Evolutionary conservation across 768 basidiomycete species (phyloP).

Genomic region (Rhizopogon vesiculosus): DNA sequence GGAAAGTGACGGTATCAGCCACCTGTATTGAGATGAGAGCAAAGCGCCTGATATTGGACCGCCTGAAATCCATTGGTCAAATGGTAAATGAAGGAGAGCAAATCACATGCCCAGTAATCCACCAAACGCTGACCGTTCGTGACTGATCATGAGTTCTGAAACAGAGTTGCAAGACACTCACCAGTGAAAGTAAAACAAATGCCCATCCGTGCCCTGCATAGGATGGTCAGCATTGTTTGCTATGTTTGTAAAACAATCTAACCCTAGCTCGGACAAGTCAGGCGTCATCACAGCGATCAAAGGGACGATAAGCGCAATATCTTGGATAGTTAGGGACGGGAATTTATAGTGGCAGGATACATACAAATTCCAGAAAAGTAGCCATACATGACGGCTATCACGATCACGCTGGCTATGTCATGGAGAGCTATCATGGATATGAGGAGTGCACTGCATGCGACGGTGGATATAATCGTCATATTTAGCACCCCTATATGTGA

Average conservation of each 20-base stretch:
- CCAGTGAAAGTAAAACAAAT: conserved; percentile 44
- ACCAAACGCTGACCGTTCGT: conserved; percentile 15
- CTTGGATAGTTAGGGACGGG: conserved; percentile 11
- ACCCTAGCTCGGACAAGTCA: conserved; percentile 49
- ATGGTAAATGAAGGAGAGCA: background rate
- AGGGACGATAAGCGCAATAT: conserved; percentile 36
- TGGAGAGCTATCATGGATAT: conserved; percentile 40
- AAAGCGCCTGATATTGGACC: conserved; percentile 56
- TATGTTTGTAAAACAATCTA: background rate
- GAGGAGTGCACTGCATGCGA: conserved; percentile 31
- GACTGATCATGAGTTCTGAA: too few species aligned
- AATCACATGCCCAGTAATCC: conserved; percentile 13
- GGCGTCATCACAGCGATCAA: conserved; percentile 40
- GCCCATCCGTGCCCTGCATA: conserved; percentile 33
- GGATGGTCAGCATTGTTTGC: background rate
- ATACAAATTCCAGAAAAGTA: conserved; percentile 41
- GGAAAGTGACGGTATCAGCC: conserved; percentile 56
- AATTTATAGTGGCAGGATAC: conserved; percentile 2
- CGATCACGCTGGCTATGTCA: conserved; percentile 28
- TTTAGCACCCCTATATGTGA: conserved; percentile 39
- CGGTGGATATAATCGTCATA: conserved; percentile 31
- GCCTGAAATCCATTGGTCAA: conserved; percentile 34
- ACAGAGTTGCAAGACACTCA: conserved; percentile 7
- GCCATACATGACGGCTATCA: conserved; percentile 40
- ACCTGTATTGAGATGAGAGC: conserved; percentile 43